These are phyloP conservation scores for Wickerhamomyces sydowiorum DNA, from an alignment of 805 yeast genomes.

Conservation along the genomic window DNA sequence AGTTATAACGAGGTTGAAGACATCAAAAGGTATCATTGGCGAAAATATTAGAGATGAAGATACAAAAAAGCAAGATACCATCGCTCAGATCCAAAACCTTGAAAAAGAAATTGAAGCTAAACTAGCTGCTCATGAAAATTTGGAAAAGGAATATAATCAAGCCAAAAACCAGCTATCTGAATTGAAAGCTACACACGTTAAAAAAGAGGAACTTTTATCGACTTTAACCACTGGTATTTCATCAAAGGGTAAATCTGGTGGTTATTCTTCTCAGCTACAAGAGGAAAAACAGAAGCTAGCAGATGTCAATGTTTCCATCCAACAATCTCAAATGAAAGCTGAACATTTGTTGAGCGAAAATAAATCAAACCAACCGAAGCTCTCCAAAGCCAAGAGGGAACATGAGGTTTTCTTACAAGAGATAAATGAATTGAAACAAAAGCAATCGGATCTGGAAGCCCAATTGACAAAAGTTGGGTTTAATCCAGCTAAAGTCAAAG, in stretches of 20 bases:
- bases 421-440: slow-evolving; percentile 35
- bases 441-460: slow-evolving; percentile 31
- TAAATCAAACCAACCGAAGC: slow-evolving; percentile 36
- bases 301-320: slow-evolving; percentile 47
- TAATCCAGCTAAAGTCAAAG: slow-evolving; percentile 38
- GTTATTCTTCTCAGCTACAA: slow-evolving; percentile 68
- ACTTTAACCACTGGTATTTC: slow-evolving; percentile 88
- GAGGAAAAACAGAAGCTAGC: slow-evolving; percentile 53
- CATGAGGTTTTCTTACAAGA: slow-evolving; percentile 35
- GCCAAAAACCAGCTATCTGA: slow-evolving; percentile 38
- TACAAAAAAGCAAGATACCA: slow-evolving; percentile 27
- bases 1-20: slow-evolving; percentile 59
- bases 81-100: slow-evolving; percentile 29
- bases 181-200: slow-evolving; percentile 41
- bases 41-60: slow-evolving; percentile 56
- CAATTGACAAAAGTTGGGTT: slow-evolving; percentile 52
- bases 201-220: slow-evolving; percentile 74
- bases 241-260: slow-evolving; percentile 67
- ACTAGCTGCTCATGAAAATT: slow-evolving; percentile 29
- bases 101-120: slow-evolving; percentile 29
- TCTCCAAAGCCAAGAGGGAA: slow-evolving; percentile 48
- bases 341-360: slow-evolving; percentile 52
- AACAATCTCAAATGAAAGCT: slow-evolving; percentile 54
- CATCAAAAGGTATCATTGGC: slow-evolving; percentile 51
- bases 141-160: slow-evolving; percentile 39